Conservation (phyloP, 257 asterid species). For the Rehmannia glutinosa region DNA sequence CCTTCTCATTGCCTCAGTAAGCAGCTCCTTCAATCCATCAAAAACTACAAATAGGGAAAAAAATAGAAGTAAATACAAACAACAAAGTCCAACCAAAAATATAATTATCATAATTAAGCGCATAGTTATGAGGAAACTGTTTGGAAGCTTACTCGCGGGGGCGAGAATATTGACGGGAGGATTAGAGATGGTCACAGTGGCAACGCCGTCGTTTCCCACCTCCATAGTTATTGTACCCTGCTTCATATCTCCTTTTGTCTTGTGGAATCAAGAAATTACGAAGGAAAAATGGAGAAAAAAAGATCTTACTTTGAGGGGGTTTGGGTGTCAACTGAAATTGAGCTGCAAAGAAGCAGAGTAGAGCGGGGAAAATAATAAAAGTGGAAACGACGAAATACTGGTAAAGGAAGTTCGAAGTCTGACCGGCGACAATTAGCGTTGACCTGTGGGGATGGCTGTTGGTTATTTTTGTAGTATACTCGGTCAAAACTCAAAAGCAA, state of each 20-base stretch:
- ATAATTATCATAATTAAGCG: neutral
- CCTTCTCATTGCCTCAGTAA: slow-evolving; percentile 63
- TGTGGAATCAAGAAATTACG: neutral
- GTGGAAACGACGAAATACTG: too few relatives aligned
- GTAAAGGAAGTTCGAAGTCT: too few relatives aligned
- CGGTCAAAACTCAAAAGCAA: too few relatives aligned
- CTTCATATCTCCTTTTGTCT: neutral
- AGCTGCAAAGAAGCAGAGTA: neutral
- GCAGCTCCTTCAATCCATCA: slow-evolving; percentile 58
- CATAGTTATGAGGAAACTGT: neutral
- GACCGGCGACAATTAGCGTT: too few relatives aligned
- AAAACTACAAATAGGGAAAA: slow-evolving; percentile 57
- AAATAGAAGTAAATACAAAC: too few relatives aligned
- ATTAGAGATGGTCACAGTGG: slow-evolving; percentile 61
- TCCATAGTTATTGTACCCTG: slow-evolving; percentile 27
- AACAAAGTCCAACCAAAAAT: neutral
- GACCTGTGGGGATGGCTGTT: too few relatives aligned
- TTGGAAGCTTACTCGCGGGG: slow-evolving; percentile 41
- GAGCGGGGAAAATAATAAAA: neutral
- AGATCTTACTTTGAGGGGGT: neutral
- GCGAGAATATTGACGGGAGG: slow-evolving; percentile 95
- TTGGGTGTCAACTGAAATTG: neutral
- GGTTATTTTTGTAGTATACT: too few relatives aligned
- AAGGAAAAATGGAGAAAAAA: too few relatives aligned
- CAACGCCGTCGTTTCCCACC: slow-evolving; percentile 90